phyloP scores from a whole-genome alignment of 2,329 filamentous ascomycete genomes.

The Aspergillus pseudonomiae region DNA sequence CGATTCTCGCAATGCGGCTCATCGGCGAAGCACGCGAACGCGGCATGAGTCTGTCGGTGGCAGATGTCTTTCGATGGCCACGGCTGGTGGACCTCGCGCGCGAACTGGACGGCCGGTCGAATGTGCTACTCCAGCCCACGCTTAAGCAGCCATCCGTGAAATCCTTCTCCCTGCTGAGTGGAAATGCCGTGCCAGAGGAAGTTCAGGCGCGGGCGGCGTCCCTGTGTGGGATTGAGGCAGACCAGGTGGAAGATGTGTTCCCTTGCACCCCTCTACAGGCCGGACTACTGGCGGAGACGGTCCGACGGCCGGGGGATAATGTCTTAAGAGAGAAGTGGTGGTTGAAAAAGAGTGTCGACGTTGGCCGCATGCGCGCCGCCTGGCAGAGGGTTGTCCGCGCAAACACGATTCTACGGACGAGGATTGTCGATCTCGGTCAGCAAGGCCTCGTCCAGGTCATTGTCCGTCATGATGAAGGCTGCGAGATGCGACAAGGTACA shows the following conservation, averaged over 20 bases:
- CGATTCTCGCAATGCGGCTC: background rate
- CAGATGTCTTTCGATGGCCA: background rate
- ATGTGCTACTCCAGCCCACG: no score
- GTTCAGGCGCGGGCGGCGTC: background rate
- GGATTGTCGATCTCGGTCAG: background rate
- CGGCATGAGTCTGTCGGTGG: background rate
- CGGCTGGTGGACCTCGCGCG: background rate
- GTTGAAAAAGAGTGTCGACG: no score
- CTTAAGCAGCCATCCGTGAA: background rate
- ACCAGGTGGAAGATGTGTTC: background rate
- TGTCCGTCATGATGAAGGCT: background rate
- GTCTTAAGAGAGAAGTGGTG: background rate
- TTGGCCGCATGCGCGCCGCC: background rate
- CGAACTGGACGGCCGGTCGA: no score
- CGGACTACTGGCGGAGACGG: background rate
- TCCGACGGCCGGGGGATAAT: background rate
- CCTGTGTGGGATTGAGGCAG: background rate
- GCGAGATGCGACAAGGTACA: background rate
- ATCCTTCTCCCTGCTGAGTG: background rate
- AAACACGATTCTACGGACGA: background rate
- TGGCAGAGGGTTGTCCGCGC: background rate
- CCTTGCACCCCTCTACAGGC: constrained; percentile 1
- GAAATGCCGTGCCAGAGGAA: no score
- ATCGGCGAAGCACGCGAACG: background rate
- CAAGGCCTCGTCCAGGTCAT: background rate